phyloP scores from a whole-genome alignment of 1,284 basidiomycete genomes.

The Clitocybe nebularis region DNA sequence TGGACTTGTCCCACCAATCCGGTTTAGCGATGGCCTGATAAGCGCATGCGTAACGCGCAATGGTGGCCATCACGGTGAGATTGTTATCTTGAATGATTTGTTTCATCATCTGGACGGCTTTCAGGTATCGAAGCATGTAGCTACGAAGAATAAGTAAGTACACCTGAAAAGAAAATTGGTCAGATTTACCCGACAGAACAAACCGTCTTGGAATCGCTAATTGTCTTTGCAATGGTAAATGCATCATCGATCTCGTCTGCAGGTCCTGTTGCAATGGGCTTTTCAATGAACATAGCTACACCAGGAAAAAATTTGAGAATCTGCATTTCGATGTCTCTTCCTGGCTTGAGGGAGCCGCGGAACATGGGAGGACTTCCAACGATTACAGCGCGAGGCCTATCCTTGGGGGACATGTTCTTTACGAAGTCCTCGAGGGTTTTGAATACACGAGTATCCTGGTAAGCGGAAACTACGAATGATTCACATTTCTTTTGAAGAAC shows the following conservation, averaged over 20 bases:
- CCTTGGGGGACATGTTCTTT: constrained; percentile 59
- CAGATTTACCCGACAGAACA: constrained; percentile 82
- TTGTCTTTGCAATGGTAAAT: constrained; percentile 65
- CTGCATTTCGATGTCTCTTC: constrained; percentile 87
- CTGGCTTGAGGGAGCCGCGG: constrained; percentile 75
- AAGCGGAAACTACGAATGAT: constrained; percentile 92
- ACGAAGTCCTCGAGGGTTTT: constrained; percentile 86
- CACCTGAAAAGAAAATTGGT: constrained; percentile 1
- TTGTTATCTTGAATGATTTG: constrained; percentile 93
- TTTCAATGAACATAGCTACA: constrained; percentile 92
- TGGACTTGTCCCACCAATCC: constrained; percentile 98
- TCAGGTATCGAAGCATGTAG: constrained; percentile 91
- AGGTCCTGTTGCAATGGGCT: constrained; percentile 88
- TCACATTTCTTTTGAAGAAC: constrained; percentile 90
- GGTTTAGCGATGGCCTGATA: constrained; percentile 88
- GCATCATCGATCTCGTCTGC: constrained; percentile 62
- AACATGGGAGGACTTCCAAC: constrained; percentile 93
- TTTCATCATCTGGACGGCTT: constrained; percentile 98
- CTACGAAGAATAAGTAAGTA: constrained; percentile 29
- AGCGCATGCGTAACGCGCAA: constrained; percentile 93
- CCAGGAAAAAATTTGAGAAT: constrained; percentile 88
- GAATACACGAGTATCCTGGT: constrained; percentile 88
- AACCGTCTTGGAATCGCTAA: constrained; percentile 68
- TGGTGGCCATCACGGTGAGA: constrained; percentile 95
- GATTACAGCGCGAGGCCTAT: constrained; percentile 74